These are phyloP conservation scores for Zoysia pacifica DNA, from an alignment of 176 grass and related monocot species.

Conservation along the genomic window DNA sequence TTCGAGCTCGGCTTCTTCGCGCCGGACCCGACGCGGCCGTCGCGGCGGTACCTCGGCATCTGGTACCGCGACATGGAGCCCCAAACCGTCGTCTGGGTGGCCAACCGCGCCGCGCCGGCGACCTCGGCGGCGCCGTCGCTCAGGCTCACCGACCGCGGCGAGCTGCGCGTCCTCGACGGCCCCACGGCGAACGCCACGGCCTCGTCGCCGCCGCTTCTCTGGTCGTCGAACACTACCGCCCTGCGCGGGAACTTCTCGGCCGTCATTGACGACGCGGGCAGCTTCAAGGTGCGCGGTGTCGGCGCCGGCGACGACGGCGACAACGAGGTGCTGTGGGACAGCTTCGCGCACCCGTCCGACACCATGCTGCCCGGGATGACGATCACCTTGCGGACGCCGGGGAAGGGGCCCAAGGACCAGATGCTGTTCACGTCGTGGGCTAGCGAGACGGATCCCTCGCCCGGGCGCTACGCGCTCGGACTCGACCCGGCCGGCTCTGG, in stretches of 20 bases:
- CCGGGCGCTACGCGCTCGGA: constrained; percentile 69
- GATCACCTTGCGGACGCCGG: constrained; percentile 37
- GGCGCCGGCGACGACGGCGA: background rate
- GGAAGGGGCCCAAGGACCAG: constrained; percentile 17
- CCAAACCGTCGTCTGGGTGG: constrained; percentile 62
- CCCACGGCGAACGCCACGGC: background rate
- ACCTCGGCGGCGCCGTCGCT: constrained; percentile 30
- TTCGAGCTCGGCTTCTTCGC: constrained; percentile 82
- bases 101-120: constrained; percentile 62
- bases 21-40: constrained; percentile 35
- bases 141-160: constrained; percentile 41
- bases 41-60: constrained; percentile 64
- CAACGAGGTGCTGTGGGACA: constrained; percentile 50
- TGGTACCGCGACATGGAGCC: constrained; percentile 59
- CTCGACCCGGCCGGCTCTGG: constrained; percentile 54
- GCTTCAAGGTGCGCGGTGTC: constrained; percentile 48
- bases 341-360: constrained; percentile 76
- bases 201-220: constrained; percentile 34
- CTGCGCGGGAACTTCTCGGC: constrained; percentile 23
- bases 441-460: constrained; percentile 67
- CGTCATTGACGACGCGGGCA: constrained; percentile 49
- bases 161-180: constrained; percentile 62
- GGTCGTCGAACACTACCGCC: constrained; percentile 56
- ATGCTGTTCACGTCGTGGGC: constrained; percentile 79
- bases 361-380: constrained; percentile 84